Evolutionary conservation across 768 basidiomycete genomes (phyloP).

Genomic region (Suillus clintonianus): DNA sequence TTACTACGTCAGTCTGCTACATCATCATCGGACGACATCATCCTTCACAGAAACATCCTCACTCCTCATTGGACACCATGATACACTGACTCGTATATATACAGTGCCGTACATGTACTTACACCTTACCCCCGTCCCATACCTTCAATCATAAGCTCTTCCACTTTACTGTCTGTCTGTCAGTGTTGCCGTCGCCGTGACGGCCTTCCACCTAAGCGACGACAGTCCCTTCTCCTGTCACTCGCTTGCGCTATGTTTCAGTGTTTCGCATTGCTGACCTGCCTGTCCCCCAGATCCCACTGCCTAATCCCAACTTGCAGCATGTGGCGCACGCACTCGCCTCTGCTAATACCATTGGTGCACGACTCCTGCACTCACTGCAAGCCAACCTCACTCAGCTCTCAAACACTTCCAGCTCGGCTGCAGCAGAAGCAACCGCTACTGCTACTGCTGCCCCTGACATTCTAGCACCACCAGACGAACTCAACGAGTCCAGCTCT

Average conservation of each 20-base stretch:
- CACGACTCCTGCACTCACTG: not conserved
- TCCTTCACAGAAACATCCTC: no score
- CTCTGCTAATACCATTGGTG: not conserved
- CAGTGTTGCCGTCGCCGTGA: no score
- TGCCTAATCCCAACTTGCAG: not conserved
- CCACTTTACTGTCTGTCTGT: no score
- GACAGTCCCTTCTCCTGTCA: not conserved
- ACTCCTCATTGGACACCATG: no score
- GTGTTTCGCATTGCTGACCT: not conserved
- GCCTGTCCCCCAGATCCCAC: not conserved
- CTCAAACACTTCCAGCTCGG: not conserved
- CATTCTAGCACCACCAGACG: not conserved
- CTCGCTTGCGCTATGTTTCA: not conserved
- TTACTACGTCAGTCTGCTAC: no score
- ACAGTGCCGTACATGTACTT: no score
- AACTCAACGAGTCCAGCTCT: not conserved
- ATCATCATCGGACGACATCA: no score
- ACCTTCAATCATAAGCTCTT: no score
- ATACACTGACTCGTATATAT: no score
- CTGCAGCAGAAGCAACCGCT: not conserved
- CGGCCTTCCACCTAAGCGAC: not conserved
- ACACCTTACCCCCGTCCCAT: no score
- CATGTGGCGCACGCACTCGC: not conserved
- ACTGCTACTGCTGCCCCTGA: no score
- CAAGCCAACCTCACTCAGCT: no score